These are phyloP conservation scores for Leptoxyphium fumago DNA, from an alignment of 2,329 filamentous ascomycete species.

Conservation along the genomic window DNA sequence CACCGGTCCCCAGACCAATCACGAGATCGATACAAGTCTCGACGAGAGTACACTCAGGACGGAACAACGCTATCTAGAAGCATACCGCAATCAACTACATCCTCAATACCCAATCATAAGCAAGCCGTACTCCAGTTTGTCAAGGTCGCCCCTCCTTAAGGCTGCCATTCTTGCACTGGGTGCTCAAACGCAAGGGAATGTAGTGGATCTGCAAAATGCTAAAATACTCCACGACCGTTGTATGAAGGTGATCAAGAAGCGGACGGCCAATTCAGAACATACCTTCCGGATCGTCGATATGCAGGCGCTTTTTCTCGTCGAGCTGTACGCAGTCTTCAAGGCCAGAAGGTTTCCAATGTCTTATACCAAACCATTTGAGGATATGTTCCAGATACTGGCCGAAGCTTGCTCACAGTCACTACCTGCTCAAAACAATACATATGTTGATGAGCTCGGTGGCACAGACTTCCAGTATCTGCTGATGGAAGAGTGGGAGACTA, in stretches of 20 bases:
- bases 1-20: neutral
- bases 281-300: conserved; percentile 23
- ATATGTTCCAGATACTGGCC: conserved; percentile 18
- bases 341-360: conserved; percentile 23
- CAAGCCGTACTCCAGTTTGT: conserved; percentile 23
- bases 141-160: conserved; percentile 27
- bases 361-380: conserved; percentile 24
- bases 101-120: conserved; percentile 30
- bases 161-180: conserved; percentile 32
- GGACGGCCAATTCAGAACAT: conserved; percentile 9
- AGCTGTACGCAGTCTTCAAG: conserved; percentile 27
- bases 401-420: neutral
- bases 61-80: conserved; percentile 27
- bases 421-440: neutral
- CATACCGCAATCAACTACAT: conserved; percentile 32
- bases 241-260: conserved; percentile 23
- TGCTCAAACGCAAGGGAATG: conserved; percentile 23
- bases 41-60: conserved; percentile 1
- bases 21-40: neutral
- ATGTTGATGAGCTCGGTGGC: neutral
- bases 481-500: conserved; percentile 3
- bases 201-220: conserved; percentile 21
- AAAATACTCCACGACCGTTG: conserved; percentile 27
- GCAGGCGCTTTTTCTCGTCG: conserved; percentile 30
- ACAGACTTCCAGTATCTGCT: neutral